A percentile compares a stretch with the other conserved stretches of the same genome.
Conservation (phyloP, 768 basidiomycete species). For the Boletus subcaerulescens region DNA sequence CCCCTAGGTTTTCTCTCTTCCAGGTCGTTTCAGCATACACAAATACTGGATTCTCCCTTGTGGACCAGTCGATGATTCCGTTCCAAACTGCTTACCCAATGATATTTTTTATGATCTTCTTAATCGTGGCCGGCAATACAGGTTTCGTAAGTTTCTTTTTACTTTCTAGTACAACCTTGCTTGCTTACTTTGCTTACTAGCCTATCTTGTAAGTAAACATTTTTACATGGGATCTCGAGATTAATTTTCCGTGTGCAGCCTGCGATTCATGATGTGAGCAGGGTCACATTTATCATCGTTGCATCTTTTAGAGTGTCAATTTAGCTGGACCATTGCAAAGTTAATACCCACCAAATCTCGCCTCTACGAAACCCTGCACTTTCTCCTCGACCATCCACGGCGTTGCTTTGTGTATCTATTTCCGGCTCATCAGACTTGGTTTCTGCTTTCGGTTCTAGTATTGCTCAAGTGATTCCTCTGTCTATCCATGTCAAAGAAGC, state of each 20-base stretch:
- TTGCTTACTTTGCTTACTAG: slow-evolving; percentile 43
- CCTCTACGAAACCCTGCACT: slow-evolving; percentile 76
- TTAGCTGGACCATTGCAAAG: slow-evolving; percentile 74
- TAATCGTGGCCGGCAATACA: slow-evolving; percentile 91
- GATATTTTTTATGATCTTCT: slow-evolving; percentile 65
- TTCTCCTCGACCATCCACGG: slow-evolving; percentile 92
- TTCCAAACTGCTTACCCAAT: slow-evolving; percentile 85
- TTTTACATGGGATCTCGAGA: not conserved
- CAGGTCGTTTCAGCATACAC: slow-evolving; percentile 86
- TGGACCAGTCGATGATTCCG: slow-evolving; percentile 88
- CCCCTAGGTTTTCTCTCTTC: slow-evolving; percentile 74
- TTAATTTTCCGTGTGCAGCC: slow-evolving; percentile 36
- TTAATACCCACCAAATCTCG: slow-evolving; percentile 56
- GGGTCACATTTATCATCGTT: not conserved
- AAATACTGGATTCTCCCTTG: slow-evolving; percentile 84
- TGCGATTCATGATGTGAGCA: slow-evolving; percentile 83
- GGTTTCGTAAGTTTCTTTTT: slow-evolving; percentile 69
- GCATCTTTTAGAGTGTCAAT: slow-evolving; percentile 1
- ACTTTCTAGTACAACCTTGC: not conserved
- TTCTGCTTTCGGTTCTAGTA: slow-evolving; percentile 68
- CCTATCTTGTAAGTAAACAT: slow-evolving; percentile 73
- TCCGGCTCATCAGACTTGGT: slow-evolving; percentile 93
- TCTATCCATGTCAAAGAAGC: not conserved
- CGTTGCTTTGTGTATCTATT: slow-evolving; percentile 90
- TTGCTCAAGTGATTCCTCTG: slow-evolving; percentile 52